Evolutionary conservation across 106 monocot species (phyloP).

Genomic region (Phalaenopsis aphrodite): DNA sequence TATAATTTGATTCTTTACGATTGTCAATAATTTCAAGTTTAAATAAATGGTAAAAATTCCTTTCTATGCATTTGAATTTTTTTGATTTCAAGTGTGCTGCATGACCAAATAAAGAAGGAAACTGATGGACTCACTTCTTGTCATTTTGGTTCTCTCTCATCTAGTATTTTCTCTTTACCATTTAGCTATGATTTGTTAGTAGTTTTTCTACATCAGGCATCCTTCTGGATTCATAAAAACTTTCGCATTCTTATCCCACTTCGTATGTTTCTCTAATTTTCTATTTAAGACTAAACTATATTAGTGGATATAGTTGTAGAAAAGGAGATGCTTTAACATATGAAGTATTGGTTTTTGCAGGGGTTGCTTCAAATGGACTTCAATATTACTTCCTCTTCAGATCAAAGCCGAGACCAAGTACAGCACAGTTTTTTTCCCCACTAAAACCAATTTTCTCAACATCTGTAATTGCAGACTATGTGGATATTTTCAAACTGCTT

Average conservation of each 20-base stretch:
- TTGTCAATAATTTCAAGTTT: no score
- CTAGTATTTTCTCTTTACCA: no score
- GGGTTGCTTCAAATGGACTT: not conserved
- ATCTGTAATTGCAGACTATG: not conserved
- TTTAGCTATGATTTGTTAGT: not conserved
- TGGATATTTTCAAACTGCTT: not conserved
- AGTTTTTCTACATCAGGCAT: not conserved
- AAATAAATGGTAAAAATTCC: no score
- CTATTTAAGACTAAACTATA: not conserved
- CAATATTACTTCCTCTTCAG: not conserved
- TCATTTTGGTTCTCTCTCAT: no score
- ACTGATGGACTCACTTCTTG: no score
- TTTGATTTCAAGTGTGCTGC: no score
- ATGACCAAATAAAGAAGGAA: no score
- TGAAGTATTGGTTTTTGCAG: not conserved
- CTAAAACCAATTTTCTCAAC: not conserved
- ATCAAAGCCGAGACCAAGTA: constrained; percentile 1
- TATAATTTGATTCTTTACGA: no score
- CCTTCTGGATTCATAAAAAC: not conserved
- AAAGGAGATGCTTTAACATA: not conserved
- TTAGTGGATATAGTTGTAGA: not conserved
- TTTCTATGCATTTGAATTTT: no score
- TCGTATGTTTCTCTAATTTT: not conserved
- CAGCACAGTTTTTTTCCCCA: not conserved
- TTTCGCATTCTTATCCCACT: not conserved